Base-by-base conservation (phyloP, 2,329 filamentous ascomycete genomes). In the Beauveria sp. region DNA sequence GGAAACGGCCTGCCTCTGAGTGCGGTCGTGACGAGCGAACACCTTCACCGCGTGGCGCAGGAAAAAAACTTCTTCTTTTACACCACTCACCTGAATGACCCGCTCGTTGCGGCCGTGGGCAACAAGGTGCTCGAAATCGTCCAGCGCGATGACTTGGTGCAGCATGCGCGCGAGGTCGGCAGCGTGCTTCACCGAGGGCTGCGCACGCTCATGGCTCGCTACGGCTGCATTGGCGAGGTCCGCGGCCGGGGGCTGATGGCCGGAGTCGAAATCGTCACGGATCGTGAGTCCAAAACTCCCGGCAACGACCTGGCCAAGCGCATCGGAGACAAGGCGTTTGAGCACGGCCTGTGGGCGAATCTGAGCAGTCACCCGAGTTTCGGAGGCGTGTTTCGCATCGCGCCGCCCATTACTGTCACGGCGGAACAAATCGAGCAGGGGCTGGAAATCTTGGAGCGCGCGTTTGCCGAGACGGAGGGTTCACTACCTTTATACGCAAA, bases 71-170 rank as follows among this genome's bases (percentile, higher is more conserved):
- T 79, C 65, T 73, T 82, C 20, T 86, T 82, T 67, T 80, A 83
- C 64, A 87, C 84, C 0, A 87, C 85, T 0, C 85, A 87, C 65
- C 71, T 86, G 54, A 86, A 87, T 64, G 85, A 87, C 64, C 83
- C 84, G 0, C 71, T 87, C 0, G 79, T 84, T 0, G 82, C 82
- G 0, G 81, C 83, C 0, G 82, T 87, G 1, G 84, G 83, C 0
- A 75, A 81, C 63, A 86, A 86, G 66, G 84, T 86, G 2, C 75
- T 87, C 1, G 83, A 87, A 62, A 83, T 86, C 14, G 81, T 87
- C 73, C 73, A 81, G 22, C 74, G 83, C 1, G 84, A 87, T 63
- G 71, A 77, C 22, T 71, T 87, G 10, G 78, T 81, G 20, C 70
- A 72, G 62, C 74, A 76, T 2, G 77, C 82, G 5, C 68, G 72